Base-by-base conservation (phyloP, 2,329 filamentous ascomycete species). In the Hirsutella minnesotensis region DNA sequence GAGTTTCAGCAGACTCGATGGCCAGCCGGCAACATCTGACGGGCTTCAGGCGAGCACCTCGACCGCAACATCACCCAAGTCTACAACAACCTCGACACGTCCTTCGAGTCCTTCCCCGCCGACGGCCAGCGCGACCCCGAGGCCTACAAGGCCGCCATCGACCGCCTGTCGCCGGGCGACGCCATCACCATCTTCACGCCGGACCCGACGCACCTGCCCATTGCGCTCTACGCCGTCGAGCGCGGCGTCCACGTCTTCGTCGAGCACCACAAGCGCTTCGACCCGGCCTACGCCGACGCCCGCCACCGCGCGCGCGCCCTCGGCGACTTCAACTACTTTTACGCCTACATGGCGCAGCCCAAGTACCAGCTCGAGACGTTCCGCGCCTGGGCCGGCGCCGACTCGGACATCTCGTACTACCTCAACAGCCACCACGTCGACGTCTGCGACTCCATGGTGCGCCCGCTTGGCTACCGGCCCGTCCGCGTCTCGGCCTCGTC, bases 261-360 rank as follows among this genome's bases (percentile, higher is more conserved):
- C 54, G 89, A 95, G 72, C 89, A 95, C 68, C 89, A 95, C 75
- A 95, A 95, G 72, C 86, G 90, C 45, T 95, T 82, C 66, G 89
- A 95, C 61, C 89, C 89, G 2, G 87, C 87, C 19, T 95, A 95
- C 68, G 79, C 86, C 13, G 89, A 95, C 61, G 90, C 90, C 13
- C 77, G 81, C 40, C 81, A 81, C 66, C 80, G 83, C 53, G 86
- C 86, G 13, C 68, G 77, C 57, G 79, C 72, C 42, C 70, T 95
- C 8, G 89, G 89, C 50, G 87, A 95, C 66, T 95, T 95, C 78
- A 95, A 94, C 72, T 95, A 95, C 73, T 95, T 94, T 62, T 95
- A 95, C 74, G 83, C 78, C 54, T 95, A 95, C 75, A 94, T 95
- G 88, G 86, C 81, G 40, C 88, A 95, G 70, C 85, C 83, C 47